Base-by-base conservation (phyloP, 192 early-diverging fungal genomes). In the Pecoramyces ruminantium region DNA sequence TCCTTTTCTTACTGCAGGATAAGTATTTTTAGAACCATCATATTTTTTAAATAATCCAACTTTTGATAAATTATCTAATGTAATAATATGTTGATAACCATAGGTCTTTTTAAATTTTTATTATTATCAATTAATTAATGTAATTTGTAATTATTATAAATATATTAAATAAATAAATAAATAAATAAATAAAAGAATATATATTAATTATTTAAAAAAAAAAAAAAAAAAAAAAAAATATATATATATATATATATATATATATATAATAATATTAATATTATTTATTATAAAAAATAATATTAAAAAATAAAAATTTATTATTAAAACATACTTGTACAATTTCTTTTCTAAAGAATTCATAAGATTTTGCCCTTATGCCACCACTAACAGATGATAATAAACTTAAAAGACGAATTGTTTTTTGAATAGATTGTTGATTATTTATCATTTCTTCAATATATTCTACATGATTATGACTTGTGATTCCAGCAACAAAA, bases 1-100 rank as follows among this genome's bases (percentile, higher is more conserved):
- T 25, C 88, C 80, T 81, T 93, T 91, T 29, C 92, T 89, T 30
- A 95, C 81, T 77, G 87, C 86, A 11, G 90, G 79, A 86, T 88
- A 93, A 79, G 86, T 38, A 78, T 86, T 86, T 39, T 86, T 84
- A 28, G 89, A 82, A 28, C 82, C 82, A 28, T 85, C 83, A 77
- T 89, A 85, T 67, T 88, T 86, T 77, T 87, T 84, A 78, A 94
- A 83, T 79, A 99, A 86, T 0, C 93, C 93, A 27, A 90, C 86
- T 11, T 86, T 85, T 29, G 86, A 85, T 39, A 99, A 84, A 81
- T 95, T 93, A 82, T 95, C 90, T 21, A 99, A 84, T 2, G 96
- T 99, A 21, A 94, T 85, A 51, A 96, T 85, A 81, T 99, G 96
- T 81, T 94, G 89, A 83, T 92, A 92, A 18, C 97, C 96, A 89